Evolutionary conservation across 148 eudicot genomes (phyloP).

Genomic region (Pouteria glomerata): DNA sequence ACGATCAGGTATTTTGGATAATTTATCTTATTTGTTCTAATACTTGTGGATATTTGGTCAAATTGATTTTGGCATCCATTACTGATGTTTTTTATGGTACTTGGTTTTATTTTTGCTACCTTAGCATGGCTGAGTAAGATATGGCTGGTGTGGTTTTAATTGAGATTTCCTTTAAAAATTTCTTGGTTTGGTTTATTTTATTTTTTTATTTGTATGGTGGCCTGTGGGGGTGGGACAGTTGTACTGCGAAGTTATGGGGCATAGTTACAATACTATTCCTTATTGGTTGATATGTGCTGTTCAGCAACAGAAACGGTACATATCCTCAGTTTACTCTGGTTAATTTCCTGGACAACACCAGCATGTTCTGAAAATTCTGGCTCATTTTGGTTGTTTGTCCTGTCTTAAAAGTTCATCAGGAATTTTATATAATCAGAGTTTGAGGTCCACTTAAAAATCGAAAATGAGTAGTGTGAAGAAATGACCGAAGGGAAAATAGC

Average conservation of each 20-base stretch:
- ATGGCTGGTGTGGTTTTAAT: too few relatives aligned
- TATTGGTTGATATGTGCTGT: not conserved
- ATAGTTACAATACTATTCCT: not conserved
- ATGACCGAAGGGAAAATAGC: not conserved
- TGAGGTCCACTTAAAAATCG: not conserved
- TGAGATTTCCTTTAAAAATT: too few relatives aligned
- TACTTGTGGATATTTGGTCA: not conserved
- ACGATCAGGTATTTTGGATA: slow-evolving; percentile 45
- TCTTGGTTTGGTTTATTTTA: too few relatives aligned
- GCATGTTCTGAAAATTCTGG: not conserved
- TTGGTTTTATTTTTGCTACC: not conserved
- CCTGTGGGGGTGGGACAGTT: too few relatives aligned
- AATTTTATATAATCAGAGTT: not conserved
- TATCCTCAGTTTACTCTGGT: not conserved
- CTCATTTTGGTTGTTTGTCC: not conserved
- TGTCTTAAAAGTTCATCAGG: not conserved
- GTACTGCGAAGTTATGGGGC: too few relatives aligned
- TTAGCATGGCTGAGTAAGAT: too few relatives aligned
- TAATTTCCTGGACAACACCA: not conserved
- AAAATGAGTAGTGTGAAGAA: not conserved
- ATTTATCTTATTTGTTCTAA: not conserved
- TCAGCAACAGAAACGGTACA: not conserved
- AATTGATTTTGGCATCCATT: not conserved
- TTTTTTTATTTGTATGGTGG: too few relatives aligned
- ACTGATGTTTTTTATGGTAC: not conserved